Conservation (phyloP, 2,329 filamentous ascomycete genomes). For the Aureobasidium sp. region DNA sequence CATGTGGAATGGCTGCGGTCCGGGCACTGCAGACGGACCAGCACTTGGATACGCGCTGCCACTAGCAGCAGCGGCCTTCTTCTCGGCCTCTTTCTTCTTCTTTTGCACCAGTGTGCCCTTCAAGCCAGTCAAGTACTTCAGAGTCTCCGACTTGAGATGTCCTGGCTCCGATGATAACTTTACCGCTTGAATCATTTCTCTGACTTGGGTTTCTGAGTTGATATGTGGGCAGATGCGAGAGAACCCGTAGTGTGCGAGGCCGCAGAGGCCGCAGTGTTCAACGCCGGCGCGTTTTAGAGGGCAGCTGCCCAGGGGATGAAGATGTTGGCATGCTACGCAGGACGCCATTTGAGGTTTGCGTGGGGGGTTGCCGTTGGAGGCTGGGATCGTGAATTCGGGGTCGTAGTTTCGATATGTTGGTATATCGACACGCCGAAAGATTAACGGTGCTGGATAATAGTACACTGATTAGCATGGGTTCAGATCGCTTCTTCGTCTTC, state of each 20-base stretch:
- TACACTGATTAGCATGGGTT: neutral
- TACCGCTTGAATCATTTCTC: conserved; percentile 54
- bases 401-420: conserved; percentile 12
- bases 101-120: conserved; percentile 46
- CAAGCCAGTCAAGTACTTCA: conserved; percentile 48
- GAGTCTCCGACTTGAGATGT: conserved; percentile 45
- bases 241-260: conserved; percentile 51
- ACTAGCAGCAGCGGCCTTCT: neutral
- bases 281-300: conserved; percentile 50
- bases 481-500: neutral
- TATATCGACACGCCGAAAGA: conserved; percentile 18
- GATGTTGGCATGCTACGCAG: conserved; percentile 47
- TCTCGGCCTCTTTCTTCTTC: conserved; percentile 32
- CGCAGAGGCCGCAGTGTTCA: conserved; percentile 56
- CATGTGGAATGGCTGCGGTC: neutral
- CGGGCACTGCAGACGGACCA: neutral
- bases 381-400: conserved; percentile 9
- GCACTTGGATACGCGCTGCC: neutral
- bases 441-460: neutral
- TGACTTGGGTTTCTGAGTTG: conserved; percentile 51
- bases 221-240: conserved; percentile 53
- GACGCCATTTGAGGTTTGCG: conserved; percentile 17
- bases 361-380: neutral
- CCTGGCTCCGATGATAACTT: conserved; percentile 48
- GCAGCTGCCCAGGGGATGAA: conserved; percentile 51